phyloP scores from a whole-genome alignment of 768 basidiomycete species.

The Mycena haematopus region DNA sequence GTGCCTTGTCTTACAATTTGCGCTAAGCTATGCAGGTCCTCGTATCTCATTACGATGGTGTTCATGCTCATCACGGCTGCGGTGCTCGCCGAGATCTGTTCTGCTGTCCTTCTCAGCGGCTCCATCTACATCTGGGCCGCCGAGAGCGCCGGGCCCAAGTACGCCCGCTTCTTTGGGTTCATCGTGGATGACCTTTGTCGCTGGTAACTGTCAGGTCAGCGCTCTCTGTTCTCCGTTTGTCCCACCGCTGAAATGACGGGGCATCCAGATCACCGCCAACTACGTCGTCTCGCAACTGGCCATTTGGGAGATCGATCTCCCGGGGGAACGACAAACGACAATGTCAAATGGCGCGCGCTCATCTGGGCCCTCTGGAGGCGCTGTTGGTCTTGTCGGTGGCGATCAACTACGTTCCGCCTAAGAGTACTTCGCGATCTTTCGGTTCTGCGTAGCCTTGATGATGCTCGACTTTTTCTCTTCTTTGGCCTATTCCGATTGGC shows the following conservation, averaged over 20 bases:
- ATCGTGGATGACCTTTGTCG: constrained; percentile 96
- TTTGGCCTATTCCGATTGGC: constrained; percentile 93
- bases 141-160: constrained; percentile 90
- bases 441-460: constrained; percentile 73
- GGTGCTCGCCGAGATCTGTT: constrained; percentile 90
- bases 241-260: no score
- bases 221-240: background rate
- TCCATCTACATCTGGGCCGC: constrained; percentile 97
- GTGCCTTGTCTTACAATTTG: no score
- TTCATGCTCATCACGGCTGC: no score
- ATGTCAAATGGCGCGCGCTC: constrained; percentile 85
- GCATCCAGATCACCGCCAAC: constrained; percentile 87
- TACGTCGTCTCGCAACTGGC: constrained; percentile 85
- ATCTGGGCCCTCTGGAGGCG: constrained; percentile 82
- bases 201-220: constrained; percentile 82
- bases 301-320: constrained; percentile 86
- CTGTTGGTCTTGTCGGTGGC: constrained; percentile 74
- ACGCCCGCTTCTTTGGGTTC: constrained; percentile 90
- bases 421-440: constrained; percentile 61
- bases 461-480: constrained; percentile 89
- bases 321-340: constrained; percentile 72
- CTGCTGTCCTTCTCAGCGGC: constrained; percentile 84
- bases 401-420: constrained; percentile 87
- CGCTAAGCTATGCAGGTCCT: no score
- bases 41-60: no score